Evolutionary conservation across 768 basidiomycete genomes (phyloP), one percentile per base, ranked within the genome.

Genomic region (Russula ochroleuca): DNA sequence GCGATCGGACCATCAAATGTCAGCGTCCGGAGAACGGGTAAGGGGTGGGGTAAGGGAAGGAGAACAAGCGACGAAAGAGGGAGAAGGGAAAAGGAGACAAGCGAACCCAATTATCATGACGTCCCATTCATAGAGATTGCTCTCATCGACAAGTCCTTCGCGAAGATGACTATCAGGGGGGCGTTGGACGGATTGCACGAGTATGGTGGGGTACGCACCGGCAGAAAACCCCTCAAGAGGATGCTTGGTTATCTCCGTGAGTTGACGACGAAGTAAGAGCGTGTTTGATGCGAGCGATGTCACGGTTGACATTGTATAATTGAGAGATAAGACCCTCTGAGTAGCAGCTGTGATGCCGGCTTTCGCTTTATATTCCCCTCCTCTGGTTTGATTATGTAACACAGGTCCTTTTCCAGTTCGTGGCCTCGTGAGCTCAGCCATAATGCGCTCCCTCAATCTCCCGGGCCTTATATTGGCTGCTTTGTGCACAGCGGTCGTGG

Each of bases 171-270:
- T 72, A 68, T 74, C 72, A 76, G 73, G 62, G 49, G 38, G 28
- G 61, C 37, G 56, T 54, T 45, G 62, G 57, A 38, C 57, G 43
- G 53, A 43, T 73, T 72, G 72, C 72, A 70, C 66, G 59, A 59
- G 57, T 35, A 56, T 63, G 69, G 74, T 73, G 25, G 51, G 58
- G 45, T 57, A 65, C 78, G 69, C 71, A 90, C 91, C 91, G 77
- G 95, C 96, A 38, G 93, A 95, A 79, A 99, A 98, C 8, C 96
- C 96, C 72, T 97, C 92, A 5, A 98, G 93, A 2, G 96, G 96
- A 54, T 80, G 85, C 76, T 98, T 98, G 37, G 87, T 92, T 66
- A 99, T 84, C 72, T 97, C 96, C 13, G 78, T 73, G 40, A 93
- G 82, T 75, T 93, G 90, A 38, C 91, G 81, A 45, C 88, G 84